These are phyloP conservation scores for Lactarius psammicola DNA, from an alignment of 768 basidiomycete genomes.

Conservation along the genomic window DNA sequence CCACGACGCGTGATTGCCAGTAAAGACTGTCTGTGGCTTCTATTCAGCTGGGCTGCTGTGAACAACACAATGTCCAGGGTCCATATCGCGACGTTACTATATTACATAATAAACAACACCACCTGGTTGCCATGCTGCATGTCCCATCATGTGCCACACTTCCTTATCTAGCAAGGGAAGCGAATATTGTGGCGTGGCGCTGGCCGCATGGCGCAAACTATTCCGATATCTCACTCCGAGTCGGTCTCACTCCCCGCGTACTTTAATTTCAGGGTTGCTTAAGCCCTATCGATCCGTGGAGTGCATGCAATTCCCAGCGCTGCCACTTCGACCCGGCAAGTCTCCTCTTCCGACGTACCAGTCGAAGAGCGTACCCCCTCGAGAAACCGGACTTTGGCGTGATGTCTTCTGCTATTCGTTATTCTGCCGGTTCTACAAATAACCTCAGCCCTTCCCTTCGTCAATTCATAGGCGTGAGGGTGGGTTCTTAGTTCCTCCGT, in stretches of 20 bases:
- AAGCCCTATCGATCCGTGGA: not conserved
- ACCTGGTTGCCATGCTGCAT: not conserved
- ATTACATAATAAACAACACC: not conserved
- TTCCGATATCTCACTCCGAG: too few relatives aligned
- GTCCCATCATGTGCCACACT: not conserved
- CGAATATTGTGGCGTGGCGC: too few relatives aligned
- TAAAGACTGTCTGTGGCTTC: not conserved
- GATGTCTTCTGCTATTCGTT: not conserved
- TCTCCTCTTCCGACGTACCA: too few relatives aligned
- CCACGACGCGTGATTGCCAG: not conserved
- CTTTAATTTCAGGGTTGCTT: not conserved
- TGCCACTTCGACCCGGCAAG: too few relatives aligned
- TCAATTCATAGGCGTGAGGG: too few relatives aligned
- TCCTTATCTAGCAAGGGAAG: too few relatives aligned
- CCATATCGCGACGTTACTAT: not conserved
- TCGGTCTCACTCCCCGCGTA: not conserved
- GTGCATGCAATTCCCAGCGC: too few relatives aligned
- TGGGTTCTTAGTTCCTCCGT: too few relatives aligned
- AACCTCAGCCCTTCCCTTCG: not conserved
- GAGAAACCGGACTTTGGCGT: not conserved
- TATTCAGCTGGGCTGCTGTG: not conserved
- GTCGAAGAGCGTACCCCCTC: too few relatives aligned
- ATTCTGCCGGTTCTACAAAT: too few relatives aligned
- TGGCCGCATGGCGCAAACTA: too few relatives aligned
- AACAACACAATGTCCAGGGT: not conserved